phyloP scores from a whole-genome alignment of 1,139 yeast species.

The Suhomyces maxii region DNA sequence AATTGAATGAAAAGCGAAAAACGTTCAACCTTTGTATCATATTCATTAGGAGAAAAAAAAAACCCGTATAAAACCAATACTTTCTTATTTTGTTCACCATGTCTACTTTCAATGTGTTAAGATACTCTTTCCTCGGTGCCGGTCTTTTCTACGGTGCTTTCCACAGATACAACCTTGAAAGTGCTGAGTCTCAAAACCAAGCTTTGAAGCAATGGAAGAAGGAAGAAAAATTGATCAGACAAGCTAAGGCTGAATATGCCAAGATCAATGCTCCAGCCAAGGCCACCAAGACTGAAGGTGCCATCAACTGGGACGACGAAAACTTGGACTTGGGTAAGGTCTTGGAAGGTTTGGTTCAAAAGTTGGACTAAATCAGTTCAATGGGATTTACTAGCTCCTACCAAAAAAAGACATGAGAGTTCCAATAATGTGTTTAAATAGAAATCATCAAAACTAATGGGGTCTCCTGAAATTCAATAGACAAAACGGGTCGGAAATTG shows the following conservation, averaged over 20 bases:
- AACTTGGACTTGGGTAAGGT: constrained; percentile 75
- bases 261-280: constrained; percentile 51
- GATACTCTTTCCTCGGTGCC: constrained; percentile 89
- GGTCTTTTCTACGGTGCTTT: constrained; percentile 89
- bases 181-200: constrained; percentile 57
- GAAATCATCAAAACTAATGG: too few species aligned
- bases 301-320: constrained; percentile 84
- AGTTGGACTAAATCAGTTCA: constrained; percentile 33
- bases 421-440: too few species aligned
- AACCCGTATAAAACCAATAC: too few species aligned
- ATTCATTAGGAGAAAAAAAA: not conserved
- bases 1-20: constrained; percentile 3
- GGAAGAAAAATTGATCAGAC: constrained; percentile 74
- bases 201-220: constrained; percentile 61
- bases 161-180: constrained; percentile 73
- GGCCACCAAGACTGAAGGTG: constrained; percentile 34
- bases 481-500: too few species aligned
- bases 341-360: constrained; percentile 44
- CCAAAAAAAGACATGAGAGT: too few species aligned
- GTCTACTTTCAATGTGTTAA: constrained; percentile 66
- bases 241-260: constrained; percentile 88
- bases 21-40: not conserved
- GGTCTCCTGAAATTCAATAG: too few species aligned
- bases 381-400: too few species aligned
- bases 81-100: constrained; percentile 19